Evolutionary conservation across 2,329 filamentous ascomycete species (phyloP).

Genomic region (Pestalotiopsis sp.): DNA sequence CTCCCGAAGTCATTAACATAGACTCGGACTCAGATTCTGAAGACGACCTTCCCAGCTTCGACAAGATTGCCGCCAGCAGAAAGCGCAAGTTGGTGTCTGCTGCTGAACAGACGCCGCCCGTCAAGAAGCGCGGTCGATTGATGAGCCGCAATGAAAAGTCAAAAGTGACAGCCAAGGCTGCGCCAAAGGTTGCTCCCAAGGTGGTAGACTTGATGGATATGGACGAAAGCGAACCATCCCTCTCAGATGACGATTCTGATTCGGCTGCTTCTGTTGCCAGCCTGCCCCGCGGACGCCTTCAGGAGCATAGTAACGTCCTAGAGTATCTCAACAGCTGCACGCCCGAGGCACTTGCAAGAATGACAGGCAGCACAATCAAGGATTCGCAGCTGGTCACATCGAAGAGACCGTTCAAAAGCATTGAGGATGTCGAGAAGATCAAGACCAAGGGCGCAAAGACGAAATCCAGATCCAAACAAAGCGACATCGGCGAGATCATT

Average conservation of each 20-base stretch:
- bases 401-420: constrained; percentile 70
- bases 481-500: constrained; percentile 33
- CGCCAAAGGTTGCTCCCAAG: not conserved
- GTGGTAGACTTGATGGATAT: not conserved
- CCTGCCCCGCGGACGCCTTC: constrained; percentile 1
- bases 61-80: constrained; percentile 11
- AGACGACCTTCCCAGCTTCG: constrained; percentile 12
- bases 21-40: constrained; percentile 22
- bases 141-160: constrained; percentile 1
- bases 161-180: not conserved
- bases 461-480: constrained; percentile 24
- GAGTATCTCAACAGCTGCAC: constrained; percentile 83
- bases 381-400: constrained; percentile 71
- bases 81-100: constrained; percentile 26
- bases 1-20: constrained; percentile 15
- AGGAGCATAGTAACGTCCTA: constrained; percentile 60
- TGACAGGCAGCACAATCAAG: constrained; percentile 74
- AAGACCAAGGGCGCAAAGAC: constrained; percentile 40
- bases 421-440: constrained; percentile 70
- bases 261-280: constrained; percentile 14
- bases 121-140: constrained; percentile 7
- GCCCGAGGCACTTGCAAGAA: constrained; percentile 75
- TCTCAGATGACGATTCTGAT: not conserved
- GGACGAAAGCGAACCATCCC: not conserved
- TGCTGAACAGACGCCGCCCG: not conserved